phyloP scores from a whole-genome alignment of 2,329 filamentous ascomycete genomes.

The Fusarium verticillioides region DNA sequence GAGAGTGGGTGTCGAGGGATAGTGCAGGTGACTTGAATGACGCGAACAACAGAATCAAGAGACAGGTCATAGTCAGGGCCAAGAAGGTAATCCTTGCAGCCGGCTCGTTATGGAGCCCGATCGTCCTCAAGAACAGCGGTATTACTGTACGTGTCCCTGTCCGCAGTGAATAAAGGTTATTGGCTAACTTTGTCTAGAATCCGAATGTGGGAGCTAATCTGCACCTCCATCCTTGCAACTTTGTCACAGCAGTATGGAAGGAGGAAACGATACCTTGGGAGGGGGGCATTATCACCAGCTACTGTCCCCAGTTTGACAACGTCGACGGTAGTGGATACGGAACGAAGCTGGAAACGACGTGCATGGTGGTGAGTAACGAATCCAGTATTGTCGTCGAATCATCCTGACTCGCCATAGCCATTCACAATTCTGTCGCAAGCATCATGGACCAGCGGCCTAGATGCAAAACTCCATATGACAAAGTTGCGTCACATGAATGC shows the following conservation, averaged over 20 bases:
- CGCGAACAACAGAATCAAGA: slow-evolving; percentile 58
- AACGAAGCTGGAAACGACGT: slow-evolving; percentile 79
- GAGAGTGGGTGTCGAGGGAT: slow-evolving; percentile 80
- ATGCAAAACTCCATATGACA: slow-evolving; percentile 77
- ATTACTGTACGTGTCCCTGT: slow-evolving; percentile 64
- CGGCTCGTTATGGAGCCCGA: slow-evolving; percentile 80
- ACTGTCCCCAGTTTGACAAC: slow-evolving; percentile 82
- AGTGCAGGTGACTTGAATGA: slow-evolving; percentile 67
- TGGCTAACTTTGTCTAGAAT: slow-evolving; percentile 62
- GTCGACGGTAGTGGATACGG: slow-evolving; percentile 85
- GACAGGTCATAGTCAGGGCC: slow-evolving; percentile 77
- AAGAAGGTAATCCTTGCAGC: slow-evolving; percentile 83
- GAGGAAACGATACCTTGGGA: slow-evolving; percentile 78
- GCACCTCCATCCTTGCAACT: slow-evolving; percentile 79
- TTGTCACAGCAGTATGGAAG: slow-evolving; percentile 70
- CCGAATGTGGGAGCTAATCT: slow-evolving; percentile 84
- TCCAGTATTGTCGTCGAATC: neutral
- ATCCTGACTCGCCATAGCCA: slow-evolving; percentile 60
- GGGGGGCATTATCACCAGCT: slow-evolving; percentile 80
- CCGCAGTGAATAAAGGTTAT: neutral
- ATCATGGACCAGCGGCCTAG: slow-evolving; percentile 74
- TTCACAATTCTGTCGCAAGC: slow-evolving; percentile 70
- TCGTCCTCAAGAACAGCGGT: slow-evolving; percentile 81
- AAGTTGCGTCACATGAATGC: slow-evolving; percentile 75
- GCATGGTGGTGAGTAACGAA: slow-evolving; percentile 68